Evolutionary conservation across 179 eudicot genomes (phyloP), one percentile per base, ranked within the genome.

Genomic region (Pouteria campechiana): DNA sequence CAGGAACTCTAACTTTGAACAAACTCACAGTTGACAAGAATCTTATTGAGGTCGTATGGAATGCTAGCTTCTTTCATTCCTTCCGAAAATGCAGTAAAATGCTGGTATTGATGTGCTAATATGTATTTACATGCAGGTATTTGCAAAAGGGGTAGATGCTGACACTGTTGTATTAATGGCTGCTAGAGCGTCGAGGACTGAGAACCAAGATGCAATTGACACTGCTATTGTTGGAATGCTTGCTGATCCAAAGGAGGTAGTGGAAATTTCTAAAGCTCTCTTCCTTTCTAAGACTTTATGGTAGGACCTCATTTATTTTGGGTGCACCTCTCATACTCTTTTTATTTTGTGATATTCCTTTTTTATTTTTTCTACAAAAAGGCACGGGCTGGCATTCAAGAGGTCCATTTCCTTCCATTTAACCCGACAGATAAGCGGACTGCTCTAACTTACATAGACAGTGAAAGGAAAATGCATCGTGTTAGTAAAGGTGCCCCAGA

Each of bases 401-500:
- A 86, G 72, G 5, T 86, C 11, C 96, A 86, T 46, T 86, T 86
- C 60, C 72, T 86, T 21, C 96, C 96, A 14, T 86, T 86, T 57
- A 86, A 86, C 52, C 96, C 96, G 16, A 86, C 96, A 32, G 93
- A 86, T 52, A 86, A 86, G 65, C 57, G 96, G 47, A 86, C 96
- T 19, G 96, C 96, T 27, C 57, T 82, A 54, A 86, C 96, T 55
- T 86, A 86, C 39, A 35, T 79, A 16, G 94, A 83, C 43, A 17
- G 76, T 16, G 70, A 79, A 10, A 89, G 93, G 36, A 76, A 76
- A 72, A 65, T 68, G 96, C 93, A 86, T 50, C 66, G 96, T 32
- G 96, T 79, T 56, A 86, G 96, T 69, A 86, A 86, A 82, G 96
- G 96, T 57, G 96, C 96, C 53, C 96, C 96, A 0, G 96, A 86